Evolutionary conservation across 306 rosid genomes (phyloP), one percentile per base, ranked within the genome.

Genomic region (Castanospermum australe): DNA sequence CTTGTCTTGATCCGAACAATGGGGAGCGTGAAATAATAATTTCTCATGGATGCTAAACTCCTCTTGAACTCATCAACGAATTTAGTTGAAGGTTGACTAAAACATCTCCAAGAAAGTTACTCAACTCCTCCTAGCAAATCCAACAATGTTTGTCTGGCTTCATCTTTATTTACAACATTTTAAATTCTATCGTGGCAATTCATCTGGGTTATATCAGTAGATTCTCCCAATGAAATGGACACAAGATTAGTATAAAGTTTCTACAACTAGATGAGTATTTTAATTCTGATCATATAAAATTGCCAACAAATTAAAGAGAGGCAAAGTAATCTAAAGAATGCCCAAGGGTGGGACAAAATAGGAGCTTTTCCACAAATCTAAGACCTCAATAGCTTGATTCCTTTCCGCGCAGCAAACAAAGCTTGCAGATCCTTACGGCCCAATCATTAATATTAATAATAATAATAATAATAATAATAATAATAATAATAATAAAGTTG

Each of bases 361-460:
- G 42, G 24, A 77, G 21, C 51, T 32, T 14, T 21, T 18, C 48
- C 22, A 51, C 38, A 8, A 17, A 41, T 32, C 77, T 44, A 45
- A 42, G 78, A 71, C 61, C 70, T 14, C 50, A 78, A 36, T 47
- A 65, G 41, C 15, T 54, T 55, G 80, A 80, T 73, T 73, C 75
- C 56, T 72, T 73, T 73, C 75, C 56, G 64, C 35, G 50, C 60
- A 73, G 38, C 13, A 22, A 59, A 77, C 73, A 22, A 80, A 61
- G 51, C 51, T 41, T 2, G 22, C 64, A 80, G 75, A 80, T 80
- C 61, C 79, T 47, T 64, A 9, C 75, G 75, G 79, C 79, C 18
- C 38, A 41, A 67, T 38, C 8, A 66, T 15, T 13, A 48, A 15
- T 57, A n/a, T n/a, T n/a, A n/a, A n/a, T n/a, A n/a, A n/a, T n/a